phyloP scores from a whole-genome alignment of 257 asterid species.

The Penstemon eatonii region DNA sequence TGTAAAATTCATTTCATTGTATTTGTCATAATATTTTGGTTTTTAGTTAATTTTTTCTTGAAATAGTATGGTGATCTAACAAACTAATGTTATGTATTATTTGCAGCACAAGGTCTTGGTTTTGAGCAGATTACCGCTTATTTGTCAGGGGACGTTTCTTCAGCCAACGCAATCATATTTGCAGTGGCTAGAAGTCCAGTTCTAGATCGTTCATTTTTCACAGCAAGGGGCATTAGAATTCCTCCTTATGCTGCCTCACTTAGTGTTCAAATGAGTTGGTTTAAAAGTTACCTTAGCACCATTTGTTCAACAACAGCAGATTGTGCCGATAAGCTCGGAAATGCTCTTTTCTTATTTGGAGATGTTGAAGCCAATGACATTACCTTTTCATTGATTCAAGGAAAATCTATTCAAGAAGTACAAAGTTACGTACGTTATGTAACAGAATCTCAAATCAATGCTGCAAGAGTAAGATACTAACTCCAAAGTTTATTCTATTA shows the following conservation, averaged over 20 bases:
- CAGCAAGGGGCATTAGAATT: constrained; percentile 8
- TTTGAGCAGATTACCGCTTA: no score
- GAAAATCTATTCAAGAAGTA: constrained; percentile 12
- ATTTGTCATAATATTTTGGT: no score
- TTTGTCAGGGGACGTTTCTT: no score
- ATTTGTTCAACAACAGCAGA: not conserved
- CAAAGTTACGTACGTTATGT: constrained; percentile 6
- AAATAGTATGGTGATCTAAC: no score
- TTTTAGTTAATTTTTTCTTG: no score
- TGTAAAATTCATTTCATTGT: no score
- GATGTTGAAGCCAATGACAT: no score
- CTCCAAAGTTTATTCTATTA: no score
- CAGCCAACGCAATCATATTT: not conserved
- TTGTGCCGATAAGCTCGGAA: not conserved
- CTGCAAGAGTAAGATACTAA: not conserved
- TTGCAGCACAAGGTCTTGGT: not conserved
- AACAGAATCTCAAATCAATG: constrained; percentile 20
- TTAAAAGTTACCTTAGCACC: constrained; percentile 5
- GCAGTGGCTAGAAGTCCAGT: constrained; percentile 26
- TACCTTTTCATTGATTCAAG: no score
- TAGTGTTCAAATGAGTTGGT: constrained; percentile 27
- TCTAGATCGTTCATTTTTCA: constrained; percentile 16
- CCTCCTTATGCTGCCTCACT: constrained; percentile 10
- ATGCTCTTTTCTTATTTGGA: constrained; percentile 10
- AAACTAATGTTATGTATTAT: no score